phyloP scores from a whole-genome alignment of 2,329 filamentous ascomycete genomes.

The Fusarium multiceps region DNA sequence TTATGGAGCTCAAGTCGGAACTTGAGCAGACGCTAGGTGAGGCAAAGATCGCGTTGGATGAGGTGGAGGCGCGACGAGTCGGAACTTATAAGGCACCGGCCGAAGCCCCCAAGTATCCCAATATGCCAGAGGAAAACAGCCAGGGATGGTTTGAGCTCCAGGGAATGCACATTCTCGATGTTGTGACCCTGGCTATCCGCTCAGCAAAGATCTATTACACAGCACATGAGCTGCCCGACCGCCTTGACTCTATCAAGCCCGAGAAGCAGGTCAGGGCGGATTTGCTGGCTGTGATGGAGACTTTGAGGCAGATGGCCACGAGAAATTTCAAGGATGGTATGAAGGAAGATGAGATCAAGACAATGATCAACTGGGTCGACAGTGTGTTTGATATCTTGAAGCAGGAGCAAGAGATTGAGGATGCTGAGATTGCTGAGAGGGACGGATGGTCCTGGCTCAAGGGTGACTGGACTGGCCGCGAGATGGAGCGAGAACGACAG shows the following conservation, averaged over 20 bases:
- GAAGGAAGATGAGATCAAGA: slow-evolving; percentile 78
- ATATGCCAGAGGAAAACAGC: slow-evolving; percentile 59
- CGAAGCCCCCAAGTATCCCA: slow-evolving; percentile 49
- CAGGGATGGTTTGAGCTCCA: slow-evolving; percentile 87
- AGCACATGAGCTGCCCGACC: slow-evolving; percentile 86
- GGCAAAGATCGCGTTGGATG: slow-evolving; percentile 74
- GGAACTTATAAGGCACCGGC: slow-evolving; percentile 45
- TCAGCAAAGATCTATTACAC: slow-evolving; percentile 98
- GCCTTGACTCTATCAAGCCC: slow-evolving; percentile 85
- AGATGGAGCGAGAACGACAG: slow-evolving; percentile 81
- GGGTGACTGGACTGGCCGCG: slow-evolving; percentile 79
- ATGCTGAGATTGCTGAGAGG: slow-evolving; percentile 75
- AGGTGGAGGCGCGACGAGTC: slow-evolving; percentile 59
- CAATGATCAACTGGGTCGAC: slow-evolving; percentile 81
- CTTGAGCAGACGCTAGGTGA: slow-evolving; percentile 76
- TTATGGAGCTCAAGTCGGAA: slow-evolving; percentile 77
- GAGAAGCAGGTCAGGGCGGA: slow-evolving; percentile 88
- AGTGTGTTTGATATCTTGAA: slow-evolving; percentile 81
- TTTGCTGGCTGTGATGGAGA: slow-evolving; percentile 86
- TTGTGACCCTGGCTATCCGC: slow-evolving; percentile 93
- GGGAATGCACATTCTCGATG: slow-evolving; percentile 90
- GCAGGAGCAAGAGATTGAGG: slow-evolving; percentile 81
- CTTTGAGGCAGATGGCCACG: slow-evolving; percentile 89
- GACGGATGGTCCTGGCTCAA: slow-evolving; percentile 83
- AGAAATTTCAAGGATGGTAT: slow-evolving; percentile 88